Base-by-base conservation (phyloP, 106 monocot genomes). In the Dendrobium nobile region DNA sequence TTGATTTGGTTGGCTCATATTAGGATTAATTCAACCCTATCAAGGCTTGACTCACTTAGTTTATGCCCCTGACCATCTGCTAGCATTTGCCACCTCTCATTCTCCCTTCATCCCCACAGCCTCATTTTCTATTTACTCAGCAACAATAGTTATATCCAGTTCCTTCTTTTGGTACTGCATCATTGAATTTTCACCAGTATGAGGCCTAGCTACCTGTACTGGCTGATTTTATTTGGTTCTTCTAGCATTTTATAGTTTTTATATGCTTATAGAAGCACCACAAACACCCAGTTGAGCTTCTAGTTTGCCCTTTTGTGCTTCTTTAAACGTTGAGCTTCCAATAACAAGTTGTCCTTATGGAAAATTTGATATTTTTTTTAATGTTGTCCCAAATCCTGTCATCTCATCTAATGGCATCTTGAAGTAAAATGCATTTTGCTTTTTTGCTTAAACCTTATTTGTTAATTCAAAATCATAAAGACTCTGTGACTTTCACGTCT, bases 401-500 rank as follows among this genome's bases (percentile, higher is more conserved):
- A 70, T 70, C 70, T 74, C n/a, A n/a, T 74, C 9, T 74, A 19
- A 74, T 74, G 42, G 7, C 41, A 43, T 74, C 42, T 74, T 74
- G 74, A 74, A 74, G 74, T 11, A 37, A 70, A 37, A n/a, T 42
- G 74, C 74, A 42, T 8, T 16, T 40, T 72, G 37, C 9, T 74
- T 42, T 41, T 4, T 74, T 42, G 9, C 41, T 18, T 22, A 42
- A 74, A 51, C 26, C 54, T 77, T 54, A 41, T 51, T 44, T 75
- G 44, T 44, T 45, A 18, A 44, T 51, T 51, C 13, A 2, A 10
- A 51, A 51, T 51, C 51, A 51, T 51, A 51, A 16, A 51, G 0
- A 51, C 15, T 51, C 13, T 75, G 75, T 44, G 7, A 44, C 26
- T 33, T 47, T 24, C 41, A 7, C 9, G 43, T 20, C 7, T 44